Percentiles rank a stretch among this genome's conserved stretches.
Evolutionary conservation across 2,329 filamentous ascomycete genomes (phyloP).

Genomic region (Pestalotiopsis sp.): DNA sequence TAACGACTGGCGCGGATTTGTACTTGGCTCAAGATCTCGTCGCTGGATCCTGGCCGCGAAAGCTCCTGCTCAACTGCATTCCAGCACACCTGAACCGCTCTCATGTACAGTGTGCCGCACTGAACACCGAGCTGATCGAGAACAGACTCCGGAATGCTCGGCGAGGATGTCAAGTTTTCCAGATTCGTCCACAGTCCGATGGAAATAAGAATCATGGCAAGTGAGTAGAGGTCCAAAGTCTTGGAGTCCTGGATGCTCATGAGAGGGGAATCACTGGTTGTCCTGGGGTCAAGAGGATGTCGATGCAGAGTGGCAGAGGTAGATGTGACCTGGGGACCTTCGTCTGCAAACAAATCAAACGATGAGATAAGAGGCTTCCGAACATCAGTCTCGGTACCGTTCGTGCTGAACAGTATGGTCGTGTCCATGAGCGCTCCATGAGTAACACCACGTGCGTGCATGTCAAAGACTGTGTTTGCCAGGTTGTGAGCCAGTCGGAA

Average conservation of each 20-base stretch:
- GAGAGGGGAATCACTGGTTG: constrained; percentile 50
- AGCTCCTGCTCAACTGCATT: constrained; percentile 68
- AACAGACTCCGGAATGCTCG: constrained; percentile 62
- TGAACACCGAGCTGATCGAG: constrained; percentile 66
- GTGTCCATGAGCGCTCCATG: constrained; percentile 72
- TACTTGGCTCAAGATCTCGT: constrained; percentile 55
- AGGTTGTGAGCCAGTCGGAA: constrained; percentile 76
- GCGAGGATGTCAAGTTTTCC: constrained; percentile 49
- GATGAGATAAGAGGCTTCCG: constrained; percentile 71
- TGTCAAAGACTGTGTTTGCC: constrained; percentile 71
- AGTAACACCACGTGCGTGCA: constrained; percentile 69
- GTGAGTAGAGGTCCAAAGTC: constrained; percentile 70
- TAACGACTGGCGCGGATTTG: constrained; percentile 60
- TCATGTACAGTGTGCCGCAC: constrained; percentile 76
- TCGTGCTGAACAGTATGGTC: constrained; percentile 68
- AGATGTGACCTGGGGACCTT: constrained; percentile 34
- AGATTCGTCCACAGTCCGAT: constrained; percentile 77
- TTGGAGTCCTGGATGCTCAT: constrained; percentile 56
- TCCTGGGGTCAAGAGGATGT: constrained; percentile 67
- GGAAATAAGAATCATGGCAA: constrained; percentile 74
- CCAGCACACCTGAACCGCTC: constrained; percentile 73
- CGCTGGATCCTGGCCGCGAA: constrained; percentile 46
- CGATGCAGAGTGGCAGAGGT: constrained; percentile 54
- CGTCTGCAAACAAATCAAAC: constrained; percentile 72
- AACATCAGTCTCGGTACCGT: constrained; percentile 58